Conservation (phyloP, 2,329 filamentous ascomycete species). For the Xylaria arbuscula region DNA sequence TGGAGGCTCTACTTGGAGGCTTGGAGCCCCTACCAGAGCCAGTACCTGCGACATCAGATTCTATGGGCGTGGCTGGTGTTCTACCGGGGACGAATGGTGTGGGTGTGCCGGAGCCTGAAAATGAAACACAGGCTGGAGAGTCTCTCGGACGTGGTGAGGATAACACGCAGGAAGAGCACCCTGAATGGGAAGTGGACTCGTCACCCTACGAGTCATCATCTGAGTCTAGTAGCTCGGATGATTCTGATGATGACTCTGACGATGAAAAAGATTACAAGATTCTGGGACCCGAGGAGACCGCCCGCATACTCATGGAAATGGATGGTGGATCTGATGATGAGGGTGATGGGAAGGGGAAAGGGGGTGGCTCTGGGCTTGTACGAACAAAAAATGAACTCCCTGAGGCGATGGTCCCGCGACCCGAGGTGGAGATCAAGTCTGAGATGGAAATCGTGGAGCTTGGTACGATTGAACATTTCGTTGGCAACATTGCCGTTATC, state of each 20-base stretch:
- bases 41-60: conserved; percentile 14
- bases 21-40: conserved; percentile 44
- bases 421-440: conserved; percentile 79
- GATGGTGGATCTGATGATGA: conserved; percentile 85
- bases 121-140: conserved; percentile 8
- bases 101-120: not conserved
- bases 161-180: conserved; percentile 54
- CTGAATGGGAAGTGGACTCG: conserved; percentile 88
- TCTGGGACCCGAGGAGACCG: conserved; percentile 83
- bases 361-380: conserved; percentile 62
- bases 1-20: conserved; percentile 50
- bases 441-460: conserved; percentile 82
- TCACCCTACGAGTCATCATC: conserved; percentile 78
- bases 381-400: conserved; percentile 84
- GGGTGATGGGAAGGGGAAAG: conserved; percentile 64
- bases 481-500: conserved; percentile 83
- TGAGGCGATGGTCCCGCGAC: conserved; percentile 75
- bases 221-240: conserved; percentile 68
- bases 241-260: conserved; percentile 66
- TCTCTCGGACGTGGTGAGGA: conserved; percentile 10
- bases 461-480: conserved; percentile 78
- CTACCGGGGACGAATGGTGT: not conserved
- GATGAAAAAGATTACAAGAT: conserved; percentile 69
- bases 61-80: not conserved
- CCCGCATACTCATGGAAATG: conserved; percentile 84